Conservation (phyloP, 1,284 basidiomycete genomes). For the Trametes versicolor region DNA sequence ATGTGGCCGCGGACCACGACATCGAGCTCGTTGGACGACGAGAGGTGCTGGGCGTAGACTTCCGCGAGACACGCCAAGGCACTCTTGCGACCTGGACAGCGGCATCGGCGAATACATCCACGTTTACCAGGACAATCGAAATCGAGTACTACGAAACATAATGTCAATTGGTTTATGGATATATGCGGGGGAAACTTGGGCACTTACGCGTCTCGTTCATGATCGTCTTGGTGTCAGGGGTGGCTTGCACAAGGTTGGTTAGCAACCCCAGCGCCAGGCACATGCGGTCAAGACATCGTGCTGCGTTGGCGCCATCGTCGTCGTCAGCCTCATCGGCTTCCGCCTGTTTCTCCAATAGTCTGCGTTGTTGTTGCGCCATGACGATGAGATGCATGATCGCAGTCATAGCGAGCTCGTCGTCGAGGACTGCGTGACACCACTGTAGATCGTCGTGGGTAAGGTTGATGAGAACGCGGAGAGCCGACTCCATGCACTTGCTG, state of each 20-base stretch:
- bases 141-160: constrained; percentile 51
- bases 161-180: constrained; percentile 11
- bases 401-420: constrained; percentile 54
- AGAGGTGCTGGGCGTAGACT: constrained; percentile 51
- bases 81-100: constrained; percentile 53
- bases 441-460: constrained; percentile 66
- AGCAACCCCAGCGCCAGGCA: constrained; percentile 77
- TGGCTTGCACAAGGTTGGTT: constrained; percentile 74
- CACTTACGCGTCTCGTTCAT: constrained; percentile 63
- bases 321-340: constrained; percentile 33
- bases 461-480: constrained; percentile 73
- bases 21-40: constrained; percentile 44
- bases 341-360: constrained; percentile 27
- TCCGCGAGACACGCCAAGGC: constrained; percentile 57
- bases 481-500: constrained; percentile 60
- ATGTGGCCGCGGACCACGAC: constrained; percentile 71
- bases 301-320: constrained; percentile 40
- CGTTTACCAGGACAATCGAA: constrained; percentile 58
- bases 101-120: constrained; percentile 58
- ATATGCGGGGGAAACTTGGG: not conserved
- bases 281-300: constrained; percentile 63
- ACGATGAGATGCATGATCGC: constrained; percentile 58
- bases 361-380: constrained; percentile 43
- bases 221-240: constrained; percentile 54
- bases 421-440: constrained; percentile 63